These are phyloP conservation scores for Collybia sordida DNA, from an alignment of 768 basidiomycete species.

Conservation along the genomic window DNA sequence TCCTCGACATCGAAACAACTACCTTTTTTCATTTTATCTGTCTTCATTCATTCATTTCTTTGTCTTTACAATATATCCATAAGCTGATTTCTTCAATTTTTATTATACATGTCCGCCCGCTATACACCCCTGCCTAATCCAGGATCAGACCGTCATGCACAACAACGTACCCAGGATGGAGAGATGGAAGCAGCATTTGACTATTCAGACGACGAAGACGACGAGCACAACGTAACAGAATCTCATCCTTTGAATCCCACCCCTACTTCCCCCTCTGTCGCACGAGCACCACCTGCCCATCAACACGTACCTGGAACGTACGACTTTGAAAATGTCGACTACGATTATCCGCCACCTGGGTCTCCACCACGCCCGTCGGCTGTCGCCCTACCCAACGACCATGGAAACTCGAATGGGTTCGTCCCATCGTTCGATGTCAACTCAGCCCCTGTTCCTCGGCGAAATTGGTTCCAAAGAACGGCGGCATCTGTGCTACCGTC, in stretches of 20 bases:
- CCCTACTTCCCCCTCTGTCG: constrained; percentile 27
- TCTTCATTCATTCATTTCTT: constrained; percentile 7
- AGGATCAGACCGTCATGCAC: constrained; percentile 43
- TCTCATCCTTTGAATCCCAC: constrained; percentile 52
- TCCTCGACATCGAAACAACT: not conserved
- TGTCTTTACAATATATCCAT: constrained; percentile 1
- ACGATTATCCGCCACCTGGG: constrained; percentile 81
- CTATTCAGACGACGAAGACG: constrained; percentile 73
- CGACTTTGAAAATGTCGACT: constrained; percentile 81
- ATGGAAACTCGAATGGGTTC: constrained; percentile 75
- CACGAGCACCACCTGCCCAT: constrained; percentile 18
- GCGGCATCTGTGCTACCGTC: constrained; percentile 55
- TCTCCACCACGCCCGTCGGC: constrained; percentile 71
- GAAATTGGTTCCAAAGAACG: constrained; percentile 58
- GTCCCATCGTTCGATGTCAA: constrained; percentile 49
- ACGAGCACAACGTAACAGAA: constrained; percentile 47
- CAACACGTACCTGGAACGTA: constrained; percentile 49
- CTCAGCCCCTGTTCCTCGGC: constrained; percentile 30
- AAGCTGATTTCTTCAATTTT: not conserved
- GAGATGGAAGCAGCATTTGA: constrained; percentile 89
- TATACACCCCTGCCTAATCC: constrained; percentile 65
- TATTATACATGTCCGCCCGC: constrained; percentile 45
- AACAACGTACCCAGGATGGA: constrained; percentile 37
- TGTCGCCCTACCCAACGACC: constrained; percentile 63
- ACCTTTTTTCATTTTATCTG: constrained; percentile 10